Base-by-base conservation (phyloP, 192 early-diverging fungal genomes). In the Entomortierella parvispora region DNA sequence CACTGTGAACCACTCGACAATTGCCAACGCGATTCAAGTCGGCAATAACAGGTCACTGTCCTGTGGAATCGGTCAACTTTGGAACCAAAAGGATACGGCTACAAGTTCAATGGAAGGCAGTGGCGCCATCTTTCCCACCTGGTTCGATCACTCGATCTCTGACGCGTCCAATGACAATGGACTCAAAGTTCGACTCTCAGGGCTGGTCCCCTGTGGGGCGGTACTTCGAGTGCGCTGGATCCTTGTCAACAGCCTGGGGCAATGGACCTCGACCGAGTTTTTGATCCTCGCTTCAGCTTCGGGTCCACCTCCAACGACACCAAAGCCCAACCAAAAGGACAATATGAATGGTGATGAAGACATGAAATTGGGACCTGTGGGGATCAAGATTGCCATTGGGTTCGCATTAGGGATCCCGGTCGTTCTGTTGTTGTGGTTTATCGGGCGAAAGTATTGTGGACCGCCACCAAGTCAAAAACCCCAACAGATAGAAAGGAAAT, bases 191-290 rank as follows among this genome's bases (percentile, higher is more conserved):
- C 23, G 17, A 0, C 58, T 59, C 26, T 37, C 20, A 26, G 62
- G 62, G 8, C 23, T 51, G 14, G 28, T 53, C 10, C 62, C 62
- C 33, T 63, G 62, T 20, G 33, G 32, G 7, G 25, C 52, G 48
- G 28, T 63, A 15, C 34, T 63, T 15, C 34, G 47, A 22, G 62
- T 50, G 2, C 62, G 34, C 4, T 63, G 62, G 62, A 51, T 40
- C 15, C n/a, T 52, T 15, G 25, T 29, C 14, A 52, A 50, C n/a
- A 34, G 23, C 9, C 11, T 42, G 0, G 62, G 49, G 3, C 62
- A 63, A 6, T 28, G 23, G 23, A 25, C 48, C 25, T 52, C 48
- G 15, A 63, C 48, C 22, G 62, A 63, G 6, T 63, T 63, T 40
- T 25, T 42, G 47, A 63, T 63, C 62, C 48, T 45, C 33, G 62